Evolutionary conservation across 164 flowering plant species (phyloP), one percentile per base, ranked within the genome.

Genomic region (Annona cherimola): DNA sequence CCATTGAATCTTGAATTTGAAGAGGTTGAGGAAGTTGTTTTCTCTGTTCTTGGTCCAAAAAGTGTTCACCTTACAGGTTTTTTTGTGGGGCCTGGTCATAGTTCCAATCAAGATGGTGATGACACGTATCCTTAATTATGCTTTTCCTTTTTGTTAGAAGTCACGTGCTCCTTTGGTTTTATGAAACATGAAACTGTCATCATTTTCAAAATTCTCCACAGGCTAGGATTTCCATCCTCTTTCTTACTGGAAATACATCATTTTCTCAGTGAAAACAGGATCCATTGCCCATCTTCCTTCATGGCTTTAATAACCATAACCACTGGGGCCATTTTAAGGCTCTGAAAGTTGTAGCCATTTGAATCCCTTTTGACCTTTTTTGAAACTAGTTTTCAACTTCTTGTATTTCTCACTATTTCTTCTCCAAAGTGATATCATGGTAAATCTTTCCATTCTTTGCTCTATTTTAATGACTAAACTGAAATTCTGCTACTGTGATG

Each of bases 11-110:
- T 89, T 63, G 94, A 91, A 73, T 89, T 92, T 68, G 93, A 89
- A 75, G 91, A 86, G 69, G 85, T 81, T 7, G 93, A 85, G 26
- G 78, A 74, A 12, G 92, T 92, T 3, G 71, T 79, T 4, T 96
- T 96, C 82, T 88, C 99, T 2, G 90, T 94, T 59, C 54, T 80
- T 71, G 99, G 99, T 12, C 77, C 88, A 3, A 79, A 81, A 60
- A 93, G 94, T 73, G 83, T 93, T 67, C 94, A 93, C 76, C 93
- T 96, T 41, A 81, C 92, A 74, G 98, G 99, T 19, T 90, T 81
- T 76, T 81, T 86, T 76, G 79, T 75, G 54, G 60, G 35, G 8
- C 18, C 45, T 7, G 42, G 45, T 4, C 14, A 8, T 8, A 6
- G 35, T 44, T 54, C 19, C 35, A 59, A 46, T 44, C 44, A 43